Percentiles rank a stretch among this genome's conserved stretches.
Conservation (phyloP, 1,284 basidiomycete genomes). For the Schizophyllum amplum region DNA sequence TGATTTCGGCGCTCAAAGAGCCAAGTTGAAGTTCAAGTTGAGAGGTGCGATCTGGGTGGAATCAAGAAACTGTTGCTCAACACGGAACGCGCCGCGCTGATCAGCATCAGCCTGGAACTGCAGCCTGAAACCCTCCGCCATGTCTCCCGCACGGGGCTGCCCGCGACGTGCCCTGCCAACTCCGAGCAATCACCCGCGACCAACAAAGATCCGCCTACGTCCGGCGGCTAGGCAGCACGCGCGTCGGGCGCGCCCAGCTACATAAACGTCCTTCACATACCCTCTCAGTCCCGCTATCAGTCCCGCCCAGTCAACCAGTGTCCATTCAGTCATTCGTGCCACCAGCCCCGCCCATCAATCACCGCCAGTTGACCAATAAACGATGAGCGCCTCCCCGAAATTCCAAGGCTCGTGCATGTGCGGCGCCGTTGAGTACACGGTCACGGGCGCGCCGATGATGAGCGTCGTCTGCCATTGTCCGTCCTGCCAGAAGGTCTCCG, state of each 20-base stretch:
- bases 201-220: neutral
- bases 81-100: no score
- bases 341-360: neutral
- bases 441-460: slow-evolving; percentile 25
- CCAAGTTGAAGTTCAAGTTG: no score
- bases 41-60: no score
- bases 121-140: neutral
- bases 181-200: neutral
- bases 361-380: neutral
- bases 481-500: slow-evolving; percentile 29
- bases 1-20: no score
- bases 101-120: no score
- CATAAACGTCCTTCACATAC: neutral
- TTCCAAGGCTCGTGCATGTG: slow-evolving; percentile 27
- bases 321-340: neutral
- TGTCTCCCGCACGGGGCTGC: no score
- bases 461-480: slow-evolving; percentile 29
- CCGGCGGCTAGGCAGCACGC: no score
- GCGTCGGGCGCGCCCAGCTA: no score
- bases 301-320: neutral
- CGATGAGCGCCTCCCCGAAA: neutral
- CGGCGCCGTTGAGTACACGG: slow-evolving; percentile 19
- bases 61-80: no score
- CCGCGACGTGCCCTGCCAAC: neutral
- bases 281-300: neutral